Base-by-base conservation (phyloP, 306 rosid species). In the Alnus glutinosa region DNA sequence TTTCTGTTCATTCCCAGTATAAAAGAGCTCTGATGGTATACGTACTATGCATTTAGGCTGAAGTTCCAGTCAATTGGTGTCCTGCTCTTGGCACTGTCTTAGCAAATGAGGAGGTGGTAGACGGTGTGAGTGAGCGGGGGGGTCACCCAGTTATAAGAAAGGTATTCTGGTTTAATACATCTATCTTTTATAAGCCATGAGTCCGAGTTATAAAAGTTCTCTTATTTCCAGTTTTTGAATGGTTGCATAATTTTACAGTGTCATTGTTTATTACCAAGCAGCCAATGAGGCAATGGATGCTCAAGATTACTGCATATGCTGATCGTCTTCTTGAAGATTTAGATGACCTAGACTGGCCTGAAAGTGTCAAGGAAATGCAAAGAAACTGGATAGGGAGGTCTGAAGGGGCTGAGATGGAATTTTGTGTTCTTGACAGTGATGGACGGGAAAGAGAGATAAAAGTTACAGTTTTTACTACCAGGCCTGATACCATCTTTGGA, bases 201-300 rank as follows among this genome's bases (percentile, higher is more conserved):
- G 54, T 36, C 67, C 4, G 73, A 69, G 69, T 75, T 68, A 70
- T 74, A 15, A 4, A 79, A 57, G 74, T 85, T 75, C 57, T 70
- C 84, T 84, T 88, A 82, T 85, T 71, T 76, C 77, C 80, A 75
- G 61, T 70, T 58, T 84, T 87, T 78, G 89, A 85, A 88, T 84
- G 85, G 88, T 87, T 88, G 84, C 81, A 85, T 85, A 90, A 89
- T 92, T 87, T 86, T 92, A 85, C 97, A 87, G 93, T 92, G 86
- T 89, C 85, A 16, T 95, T 90, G 90, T 91, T 95, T 92, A 86
- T 89, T 90, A 87, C 93, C 93, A 86, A 95, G 95, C 98, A 95
- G 98, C 98, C 98, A 77, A 95, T 95, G 98, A 86, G 90, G 88
- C 98, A 95, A 85, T 92, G 98, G 98, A 92, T 92, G 89, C 98